Conservation (phyloP, 208 protist genomes). For the Leishmania martiniquensis region DNA sequence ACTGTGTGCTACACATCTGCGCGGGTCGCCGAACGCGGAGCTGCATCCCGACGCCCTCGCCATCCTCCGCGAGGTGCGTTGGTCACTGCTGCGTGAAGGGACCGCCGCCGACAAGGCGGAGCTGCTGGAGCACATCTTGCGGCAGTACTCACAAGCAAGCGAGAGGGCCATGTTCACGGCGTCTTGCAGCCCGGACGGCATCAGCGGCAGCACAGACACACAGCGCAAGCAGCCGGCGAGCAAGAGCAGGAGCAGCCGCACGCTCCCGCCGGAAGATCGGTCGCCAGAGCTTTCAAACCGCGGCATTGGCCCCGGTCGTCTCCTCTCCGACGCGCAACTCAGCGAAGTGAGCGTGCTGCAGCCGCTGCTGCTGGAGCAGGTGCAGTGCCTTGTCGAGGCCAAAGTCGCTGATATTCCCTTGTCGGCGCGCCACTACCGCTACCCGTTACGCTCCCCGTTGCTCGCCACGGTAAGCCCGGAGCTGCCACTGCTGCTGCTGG, state of each 20-base stretch:
- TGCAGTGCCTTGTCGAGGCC: slow-evolving; percentile 74
- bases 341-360: slow-evolving; percentile 30
- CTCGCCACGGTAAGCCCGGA: slow-evolving; percentile 47
- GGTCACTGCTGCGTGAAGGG: slow-evolving; percentile 50
- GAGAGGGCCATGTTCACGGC: slow-evolving; percentile 12
- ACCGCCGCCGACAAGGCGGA: slow-evolving; percentile 31
- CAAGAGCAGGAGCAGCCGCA: neutral
- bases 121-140: slow-evolving; percentile 51
- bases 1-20: slow-evolving; percentile 41
- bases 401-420: slow-evolving; percentile 47
- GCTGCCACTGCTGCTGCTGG: slow-evolving; percentile 51
- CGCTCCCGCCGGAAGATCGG: neutral
- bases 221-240: neutral
- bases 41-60: slow-evolving; percentile 29
- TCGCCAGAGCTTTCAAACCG: neutral
- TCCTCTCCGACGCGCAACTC: neutral
- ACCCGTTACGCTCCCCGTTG: slow-evolving; percentile 51
- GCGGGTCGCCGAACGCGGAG: slow-evolving; percentile 24
- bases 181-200: neutral
- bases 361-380: slow-evolving; percentile 53
- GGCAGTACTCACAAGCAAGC: slow-evolving; percentile 37
- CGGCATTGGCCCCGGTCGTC: neutral
- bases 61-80: slow-evolving; percentile 56
- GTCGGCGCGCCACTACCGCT: slow-evolving; percentile 46
- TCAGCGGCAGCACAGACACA: neutral